Evolutionary conservation across 371 early-diverging fungal genomes (phyloP), one percentile per base, ranked within the genome.

Genomic region (Mucor lusitanicus): DNA sequence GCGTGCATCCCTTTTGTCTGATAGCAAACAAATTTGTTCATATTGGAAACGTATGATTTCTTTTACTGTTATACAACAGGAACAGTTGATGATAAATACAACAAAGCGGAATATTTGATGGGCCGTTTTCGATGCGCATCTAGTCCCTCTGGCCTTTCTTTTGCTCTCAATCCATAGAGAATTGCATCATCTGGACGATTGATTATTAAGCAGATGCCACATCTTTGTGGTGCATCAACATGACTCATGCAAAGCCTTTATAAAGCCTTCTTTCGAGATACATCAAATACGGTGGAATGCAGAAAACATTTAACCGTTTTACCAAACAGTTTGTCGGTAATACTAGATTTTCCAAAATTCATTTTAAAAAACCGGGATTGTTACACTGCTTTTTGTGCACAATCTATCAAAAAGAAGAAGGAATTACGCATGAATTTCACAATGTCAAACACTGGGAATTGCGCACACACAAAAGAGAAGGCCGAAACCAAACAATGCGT

Each of bases 261-360:
- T 35, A 3, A 2, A 9, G 35, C 35, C 9, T 35, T 35, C 35
- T 35, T 35, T 8, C n/a, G 1, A 2, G 11, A 3, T 35, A 35
- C 6, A 23, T 48, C 1, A 8, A 48, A 21, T 23, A 37, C 23
- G 28, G 46, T 44, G 44, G n/a, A 27, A 44, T 17, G 27, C 17
- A 27, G 60, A 13, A 61, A 62, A 62, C 11, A n/a, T 62, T 62
- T 50, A 33, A 48, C 62, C 33, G 50, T 15, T 23, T 2, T 35
- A 35, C 9, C 11, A 19, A 50, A 50, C 62, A 33, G 23, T 50
- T 61, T 32, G 48, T 53, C 54, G 63, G 63, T 63, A 63, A 61
- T 57, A 61, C 30, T 48, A 53, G 54, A 53, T 63, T 54, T 63
- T 63, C 63, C 63, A 13, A 60, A 30, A 44, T 57, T 35, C 35